A percentile compares a stretch with the other conserved stretches of the same genome.
Conservation (phyloP, 371 early-diverging fungal species). For the Mucor plumbeus region DNA sequence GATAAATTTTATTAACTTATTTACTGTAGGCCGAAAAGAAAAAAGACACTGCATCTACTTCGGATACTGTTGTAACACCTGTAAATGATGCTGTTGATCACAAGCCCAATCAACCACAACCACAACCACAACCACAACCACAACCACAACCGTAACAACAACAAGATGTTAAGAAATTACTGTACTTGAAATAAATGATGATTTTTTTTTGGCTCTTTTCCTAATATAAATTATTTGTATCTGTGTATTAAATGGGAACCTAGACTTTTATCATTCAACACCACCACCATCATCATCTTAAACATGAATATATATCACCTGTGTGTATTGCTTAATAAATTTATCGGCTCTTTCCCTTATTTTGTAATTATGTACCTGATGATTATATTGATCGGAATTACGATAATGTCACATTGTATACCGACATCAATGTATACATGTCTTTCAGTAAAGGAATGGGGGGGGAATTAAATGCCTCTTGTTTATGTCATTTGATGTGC, state of each 20-base stretch:
- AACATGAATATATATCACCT: neutral
- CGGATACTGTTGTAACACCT: neutral
- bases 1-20: neutral
- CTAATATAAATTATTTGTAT: conserved; percentile 4
- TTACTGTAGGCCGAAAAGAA: neutral
- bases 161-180: neutral
- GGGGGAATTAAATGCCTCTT: neutral
- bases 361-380: neutral
- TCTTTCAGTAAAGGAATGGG: too few species aligned
- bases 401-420: neutral
- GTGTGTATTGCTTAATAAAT: neutral
- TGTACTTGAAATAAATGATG: neutral
- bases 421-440: neutral
- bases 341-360: conserved; percentile 1
- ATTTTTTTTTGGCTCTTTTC: neutral
- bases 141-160: neutral
- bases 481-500: conserved; percentile 4
- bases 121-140: neutral
- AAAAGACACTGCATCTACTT: neutral
- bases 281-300: neutral
- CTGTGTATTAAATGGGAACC: neutral
- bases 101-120: conserved; percentile 1
- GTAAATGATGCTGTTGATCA: conserved; percentile 1
- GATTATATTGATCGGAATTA: neutral
- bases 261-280: neutral